These are phyloP conservation scores for Malbranchea zuffiana DNA, from an alignment of 2,329 filamentous ascomycete species.

Conservation along the genomic window DNA sequence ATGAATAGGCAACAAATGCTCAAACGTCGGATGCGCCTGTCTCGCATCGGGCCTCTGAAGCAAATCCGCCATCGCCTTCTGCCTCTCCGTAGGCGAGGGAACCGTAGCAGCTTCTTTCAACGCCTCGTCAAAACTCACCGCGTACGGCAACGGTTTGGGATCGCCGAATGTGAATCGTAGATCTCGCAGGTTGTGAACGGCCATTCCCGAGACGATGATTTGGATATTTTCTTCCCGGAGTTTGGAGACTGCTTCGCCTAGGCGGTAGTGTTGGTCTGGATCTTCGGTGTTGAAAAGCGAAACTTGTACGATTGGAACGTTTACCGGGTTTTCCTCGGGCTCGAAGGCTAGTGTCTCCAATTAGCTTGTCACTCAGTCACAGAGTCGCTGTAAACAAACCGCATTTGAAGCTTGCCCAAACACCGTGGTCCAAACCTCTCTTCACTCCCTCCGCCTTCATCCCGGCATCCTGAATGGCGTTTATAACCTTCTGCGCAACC, in stretches of 20 bases:
- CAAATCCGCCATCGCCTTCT: slow-evolving; percentile 37
- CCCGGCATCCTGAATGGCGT: slow-evolving; percentile 44
- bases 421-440: slow-evolving; percentile 62
- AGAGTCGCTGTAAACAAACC: slow-evolving; percentile 26
- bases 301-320: slow-evolving; percentile 60
- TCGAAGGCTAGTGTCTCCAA: slow-evolving; percentile 42
- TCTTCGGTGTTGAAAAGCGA: slow-evolving; percentile 57
- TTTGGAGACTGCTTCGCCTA: slow-evolving; percentile 55
- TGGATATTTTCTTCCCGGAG: slow-evolving; percentile 57
- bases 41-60: slow-evolving; percentile 44
- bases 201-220: slow-evolving; percentile 64
- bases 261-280: slow-evolving; percentile 53
- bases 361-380: not conserved
- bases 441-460: slow-evolving; percentile 50
- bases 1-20: slow-evolving; percentile 52
- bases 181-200: slow-evolving; percentile 58
- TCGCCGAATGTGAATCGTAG: slow-evolving; percentile 38
- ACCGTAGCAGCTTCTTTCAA: slow-evolving; percentile 53
- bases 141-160: slow-evolving; percentile 44
- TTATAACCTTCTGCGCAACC: slow-evolving; percentile 49
- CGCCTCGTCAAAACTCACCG: slow-evolving; percentile 54
- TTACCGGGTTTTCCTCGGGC: slow-evolving; percentile 50
- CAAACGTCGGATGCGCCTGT: slow-evolving; percentile 52
- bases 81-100: slow-evolving; percentile 33
- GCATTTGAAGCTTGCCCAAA: slow-evolving; percentile 57